These are phyloP conservation scores for Starmerella vitae DNA, from an alignment of 805 yeast genomes.

Conservation along the genomic window DNA sequence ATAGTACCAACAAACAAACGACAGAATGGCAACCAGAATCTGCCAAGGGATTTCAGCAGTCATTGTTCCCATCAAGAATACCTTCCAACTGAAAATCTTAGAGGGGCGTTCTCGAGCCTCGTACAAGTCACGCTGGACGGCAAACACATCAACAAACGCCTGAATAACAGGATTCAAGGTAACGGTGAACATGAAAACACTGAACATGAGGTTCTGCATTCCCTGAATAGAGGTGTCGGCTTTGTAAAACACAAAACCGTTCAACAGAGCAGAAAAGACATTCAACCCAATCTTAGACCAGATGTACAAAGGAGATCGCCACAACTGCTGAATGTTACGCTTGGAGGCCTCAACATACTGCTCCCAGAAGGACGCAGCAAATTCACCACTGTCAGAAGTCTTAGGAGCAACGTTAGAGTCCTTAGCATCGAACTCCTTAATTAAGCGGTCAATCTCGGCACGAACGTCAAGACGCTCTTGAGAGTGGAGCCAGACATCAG, in stretches of 20 bases:
- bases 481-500: slow-evolving; percentile 44
- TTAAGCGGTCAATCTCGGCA: slow-evolving; percentile 27
- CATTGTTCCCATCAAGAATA: slow-evolving; percentile 40
- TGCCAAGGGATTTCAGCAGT: slow-evolving; percentile 51
- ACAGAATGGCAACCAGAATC: slow-evolving; percentile 36
- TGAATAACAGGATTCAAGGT: slow-evolving; percentile 45
- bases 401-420: slow-evolving; percentile 20
- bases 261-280: slow-evolving; percentile 42
- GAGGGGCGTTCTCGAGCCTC: slow-evolving; percentile 61
- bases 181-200: slow-evolving; percentile 45
- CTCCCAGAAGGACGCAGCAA: slow-evolving; percentile 36
- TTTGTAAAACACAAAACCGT: slow-evolving; percentile 60
- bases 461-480: slow-evolving; percentile 31
- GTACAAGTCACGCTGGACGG: slow-evolving; percentile 44
- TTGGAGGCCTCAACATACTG: slow-evolving; percentile 33
- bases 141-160: slow-evolving; percentile 49
- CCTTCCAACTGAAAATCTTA: slow-evolving; percentile 61
- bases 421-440: slow-evolving; percentile 23
- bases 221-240: slow-evolving; percentile 41
- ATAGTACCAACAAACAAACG: slow-evolving; percentile 41
- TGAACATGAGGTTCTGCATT: slow-evolving; percentile 46
- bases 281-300: slow-evolving; percentile 44
- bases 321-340: slow-evolving; percentile 36
- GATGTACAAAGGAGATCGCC: slow-evolving; percentile 52
- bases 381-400: slow-evolving; percentile 22